phyloP scores from a whole-genome alignment of 306 rosid genomes.

The Rosa multiflora region DNA sequence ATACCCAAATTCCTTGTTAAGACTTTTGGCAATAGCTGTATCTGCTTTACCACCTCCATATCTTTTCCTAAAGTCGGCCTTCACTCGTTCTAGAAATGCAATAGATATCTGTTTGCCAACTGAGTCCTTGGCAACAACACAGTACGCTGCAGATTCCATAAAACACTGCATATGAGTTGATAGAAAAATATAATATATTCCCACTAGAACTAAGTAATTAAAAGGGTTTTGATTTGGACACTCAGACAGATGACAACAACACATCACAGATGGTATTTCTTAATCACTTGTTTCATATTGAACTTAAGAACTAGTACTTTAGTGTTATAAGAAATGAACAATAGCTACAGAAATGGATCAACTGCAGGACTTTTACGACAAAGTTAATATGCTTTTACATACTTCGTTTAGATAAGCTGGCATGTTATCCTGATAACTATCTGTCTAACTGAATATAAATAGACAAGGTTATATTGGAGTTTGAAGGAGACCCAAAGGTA shows the following conservation, averaged over 20 bases:
- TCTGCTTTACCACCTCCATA: constrained; percentile 93
- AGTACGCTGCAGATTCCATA: constrained; percentile 68
- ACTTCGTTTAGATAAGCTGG: neutral
- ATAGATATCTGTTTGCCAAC: constrained; percentile 84
- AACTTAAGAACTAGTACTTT: neutral
- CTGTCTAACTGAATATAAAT: neutral
- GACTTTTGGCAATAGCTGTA: constrained; percentile 84
- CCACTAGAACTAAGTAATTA: neutral
- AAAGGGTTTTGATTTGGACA: neutral
- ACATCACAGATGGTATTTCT: neutral
- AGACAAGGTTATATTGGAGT: neutral
- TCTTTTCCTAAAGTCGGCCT: constrained; percentile 79
- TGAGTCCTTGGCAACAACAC: constrained; percentile 93
- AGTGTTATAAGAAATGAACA: neutral
- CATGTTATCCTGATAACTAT: neutral
- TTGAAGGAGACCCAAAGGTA: neutral
- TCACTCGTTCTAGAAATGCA: constrained; percentile 83
- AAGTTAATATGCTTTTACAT: neutral
- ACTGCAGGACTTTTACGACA: neutral
- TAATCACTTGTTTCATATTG: neutral
- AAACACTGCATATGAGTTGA: constrained; percentile 12
- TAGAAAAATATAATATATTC: neutral
- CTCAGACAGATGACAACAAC: constrained; percentile 3
- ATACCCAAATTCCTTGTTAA: constrained; percentile 95
- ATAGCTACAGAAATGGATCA: neutral